Base-by-base conservation (phyloP, 306 rosid genomes). In the Ammopiptanthus mongolicus region DNA sequence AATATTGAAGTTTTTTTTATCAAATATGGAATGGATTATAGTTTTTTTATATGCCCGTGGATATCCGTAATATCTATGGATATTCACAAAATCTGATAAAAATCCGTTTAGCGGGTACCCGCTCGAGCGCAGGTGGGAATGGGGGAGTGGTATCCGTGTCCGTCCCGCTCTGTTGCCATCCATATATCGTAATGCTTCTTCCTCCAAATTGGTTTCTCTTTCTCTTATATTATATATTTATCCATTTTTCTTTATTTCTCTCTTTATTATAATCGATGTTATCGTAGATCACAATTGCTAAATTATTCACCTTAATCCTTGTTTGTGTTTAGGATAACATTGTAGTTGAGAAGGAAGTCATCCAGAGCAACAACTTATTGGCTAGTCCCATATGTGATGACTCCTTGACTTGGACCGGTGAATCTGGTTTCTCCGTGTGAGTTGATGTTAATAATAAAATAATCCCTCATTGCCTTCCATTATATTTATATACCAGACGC, bases 351-450 rank as follows among this genome's bases (percentile, higher is more conserved):
- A 80, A 84, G 51, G 85, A 84, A 52, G 83, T 15, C 19, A 66
- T 73, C 66, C 39, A 8, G 48, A 79, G 76, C 64, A 60, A 71
- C 25, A 81, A 78, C 63, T 57, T 82, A 17, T 84, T 93, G 78
- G 98, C 97, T 69, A 91, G 98, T 73, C 97, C 97, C 18, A 74
- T 93, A 15, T 91, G 98, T 71, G 88, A 82, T 44, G 85, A 85
- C 11, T 85, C 86, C 13, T 71, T 93, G 67, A 66, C 81, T 29
- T 70, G 66, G 82, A 70, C n/a, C 6, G 71, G 74, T 61, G 79
- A 39, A 55, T 75, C 76, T 14, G 86, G 18, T 70, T 80, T 89
- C 34, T 87, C 93, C 10, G n/a, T 86, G 98, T 93, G 78, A 84
- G 90, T 80, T 57, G 10, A 59, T 59, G 25, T 29, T 9, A 48